phyloP scores from a whole-genome alignment of 257 asterid genomes.

The Coffea canephora region DNA sequence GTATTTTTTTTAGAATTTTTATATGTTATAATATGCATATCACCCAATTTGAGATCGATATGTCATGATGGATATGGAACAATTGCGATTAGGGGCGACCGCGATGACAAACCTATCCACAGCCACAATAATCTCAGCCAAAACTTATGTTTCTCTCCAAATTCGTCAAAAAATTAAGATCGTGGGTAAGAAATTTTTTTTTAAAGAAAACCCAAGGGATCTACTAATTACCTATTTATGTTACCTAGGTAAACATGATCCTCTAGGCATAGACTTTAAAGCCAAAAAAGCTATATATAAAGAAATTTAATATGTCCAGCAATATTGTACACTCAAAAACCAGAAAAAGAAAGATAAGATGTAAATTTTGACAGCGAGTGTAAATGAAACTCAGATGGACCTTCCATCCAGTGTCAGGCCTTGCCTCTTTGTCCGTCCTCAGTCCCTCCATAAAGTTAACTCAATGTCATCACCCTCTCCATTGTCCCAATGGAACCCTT shows the following conservation, averaged over 20 bases:
- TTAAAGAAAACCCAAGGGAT: background rate
- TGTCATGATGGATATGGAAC: too few species aligned
- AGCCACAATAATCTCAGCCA: background rate
- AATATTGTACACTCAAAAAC: background rate
- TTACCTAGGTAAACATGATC: background rate
- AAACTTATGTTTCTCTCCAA: background rate
- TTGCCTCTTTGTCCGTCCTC: too few species aligned
- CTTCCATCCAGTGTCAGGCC: background rate
- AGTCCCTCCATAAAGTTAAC: slow-evolving; percentile 49
- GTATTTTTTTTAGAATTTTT: too few species aligned
- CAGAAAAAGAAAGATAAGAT: background rate
- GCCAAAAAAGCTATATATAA: background rate
- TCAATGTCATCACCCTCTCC: slow-evolving; percentile 26
- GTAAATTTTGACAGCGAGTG: background rate
- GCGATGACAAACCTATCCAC: background rate
- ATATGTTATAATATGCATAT: too few species aligned
- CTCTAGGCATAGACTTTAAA: background rate
- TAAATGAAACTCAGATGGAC: background rate
- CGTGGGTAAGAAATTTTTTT: background rate
- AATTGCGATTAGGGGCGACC: too few species aligned
- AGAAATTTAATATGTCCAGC: too few species aligned
- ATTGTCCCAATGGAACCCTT: slow-evolving; percentile 49
- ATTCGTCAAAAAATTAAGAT: background rate
- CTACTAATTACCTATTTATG: background rate
- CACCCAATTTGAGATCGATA: too few species aligned